phyloP scores from a whole-genome alignment of 768 basidiomycete genomes.

The Termitomyces sp. region DNA sequence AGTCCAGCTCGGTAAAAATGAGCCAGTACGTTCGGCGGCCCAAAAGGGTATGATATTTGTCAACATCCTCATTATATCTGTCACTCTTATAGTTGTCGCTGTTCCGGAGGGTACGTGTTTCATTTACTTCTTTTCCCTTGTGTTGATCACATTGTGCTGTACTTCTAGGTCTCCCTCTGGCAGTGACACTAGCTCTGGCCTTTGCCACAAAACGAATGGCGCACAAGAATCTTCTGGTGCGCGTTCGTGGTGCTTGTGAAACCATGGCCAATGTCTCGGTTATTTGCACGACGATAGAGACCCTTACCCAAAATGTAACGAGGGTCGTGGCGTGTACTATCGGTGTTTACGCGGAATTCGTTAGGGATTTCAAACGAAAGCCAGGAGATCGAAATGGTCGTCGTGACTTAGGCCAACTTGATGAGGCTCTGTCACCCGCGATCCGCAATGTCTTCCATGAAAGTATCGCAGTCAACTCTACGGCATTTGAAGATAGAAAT shows the following conservation, averaged over 20 bases:
- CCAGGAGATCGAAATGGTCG: conserved; percentile 27
- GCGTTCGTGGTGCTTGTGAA: conserved; percentile 93
- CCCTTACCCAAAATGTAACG: conserved; percentile 94
- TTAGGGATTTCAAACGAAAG: conserved; percentile 71
- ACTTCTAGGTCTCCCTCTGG: conserved; percentile 78
- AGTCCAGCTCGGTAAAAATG: conserved; percentile 68
- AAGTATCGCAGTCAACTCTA: conserved; percentile 87
- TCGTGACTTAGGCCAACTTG: conserved; percentile 53
- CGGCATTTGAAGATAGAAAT: conserved; percentile 85
- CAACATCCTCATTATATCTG: conserved; percentile 90
- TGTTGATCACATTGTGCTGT: no score
- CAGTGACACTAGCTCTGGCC: conserved; percentile 91
- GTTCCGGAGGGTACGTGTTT: conserved; percentile 39
- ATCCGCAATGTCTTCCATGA: conserved; percentile 72
- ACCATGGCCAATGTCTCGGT: conserved; percentile 98
- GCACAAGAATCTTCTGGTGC: conserved; percentile 88
- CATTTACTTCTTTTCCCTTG: neutral
- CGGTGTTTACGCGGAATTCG: conserved; percentile 93
- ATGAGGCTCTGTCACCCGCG: conserved; percentile 53
- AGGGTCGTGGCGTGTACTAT: conserved; percentile 93
- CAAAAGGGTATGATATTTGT: conserved; percentile 89
- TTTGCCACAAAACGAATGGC: conserved; percentile 99
- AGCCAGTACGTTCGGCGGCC: conserved; percentile 61
- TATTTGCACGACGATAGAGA: conserved; percentile 93
- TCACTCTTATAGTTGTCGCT: conserved; percentile 63